Percentiles rank a stretch among this genome's conserved stretches.
Evolutionary conservation across 2,329 filamentous ascomycete genomes (phyloP).

Genomic region (Trichoderma atroviride): DNA sequence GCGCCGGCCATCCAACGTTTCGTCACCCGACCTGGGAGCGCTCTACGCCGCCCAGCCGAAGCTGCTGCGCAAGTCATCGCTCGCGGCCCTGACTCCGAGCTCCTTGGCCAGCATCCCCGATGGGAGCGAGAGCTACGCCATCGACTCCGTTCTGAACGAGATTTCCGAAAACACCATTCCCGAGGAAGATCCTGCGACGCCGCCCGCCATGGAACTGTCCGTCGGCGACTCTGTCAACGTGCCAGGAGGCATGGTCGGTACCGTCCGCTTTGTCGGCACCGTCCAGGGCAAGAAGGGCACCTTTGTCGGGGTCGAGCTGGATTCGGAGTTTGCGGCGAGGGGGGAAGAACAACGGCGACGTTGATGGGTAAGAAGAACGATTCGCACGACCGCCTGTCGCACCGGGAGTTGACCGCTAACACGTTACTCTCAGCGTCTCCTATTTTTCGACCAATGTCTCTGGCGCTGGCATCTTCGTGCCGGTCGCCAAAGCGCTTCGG

Average conservation of each 20-base stretch:
- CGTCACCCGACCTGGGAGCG: slow-evolving; percentile 61
- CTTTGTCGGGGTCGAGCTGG: slow-evolving; percentile 91
- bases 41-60: slow-evolving; percentile 55
- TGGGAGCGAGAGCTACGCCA: slow-evolving; percentile 65
- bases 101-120: slow-evolving; percentile 68
- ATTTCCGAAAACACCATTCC: slow-evolving; percentile 45
- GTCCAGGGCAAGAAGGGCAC: slow-evolving; percentile 87
- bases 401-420: slow-evolving; percentile 25
- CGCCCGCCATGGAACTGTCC: slow-evolving; percentile 57
- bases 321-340: slow-evolving; percentile 73
- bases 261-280: slow-evolving; percentile 82
- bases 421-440: slow-evolving; percentile 50
- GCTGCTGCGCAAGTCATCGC: slow-evolving; percentile 68
- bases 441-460: slow-evolving; percentile 82
- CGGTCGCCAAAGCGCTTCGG: slow-evolving; percentile 76
- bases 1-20: slow-evolving; percentile 50
- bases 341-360: slow-evolving; percentile 97
- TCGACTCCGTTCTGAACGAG: slow-evolving; percentile 54
- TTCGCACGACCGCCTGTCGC: slow-evolving; percentile 18
- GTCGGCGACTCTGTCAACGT: slow-evolving; percentile 88
- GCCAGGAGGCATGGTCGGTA: slow-evolving; percentile 88
- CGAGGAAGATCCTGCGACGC: slow-evolving; percentile 56
- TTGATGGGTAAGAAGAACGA: slow-evolving; percentile 74
- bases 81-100: slow-evolving; percentile 67
- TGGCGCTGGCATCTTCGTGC: slow-evolving; percentile 91